phyloP scores from a whole-genome alignment of 768 basidiomycete species.

The Hydnomerulius pinastri region DNA sequence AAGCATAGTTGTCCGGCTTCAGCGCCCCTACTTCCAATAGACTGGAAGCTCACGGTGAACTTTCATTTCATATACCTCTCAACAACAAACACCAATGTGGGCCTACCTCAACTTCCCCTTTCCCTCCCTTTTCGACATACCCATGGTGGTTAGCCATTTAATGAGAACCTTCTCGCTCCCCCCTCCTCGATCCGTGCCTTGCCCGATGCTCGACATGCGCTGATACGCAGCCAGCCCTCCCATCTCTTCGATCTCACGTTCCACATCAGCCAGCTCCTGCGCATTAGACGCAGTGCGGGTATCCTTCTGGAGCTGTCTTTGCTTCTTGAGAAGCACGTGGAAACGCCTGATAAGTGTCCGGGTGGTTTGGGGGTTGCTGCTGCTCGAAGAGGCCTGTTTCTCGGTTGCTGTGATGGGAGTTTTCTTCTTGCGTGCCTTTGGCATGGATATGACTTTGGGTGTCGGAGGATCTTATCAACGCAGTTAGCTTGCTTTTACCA shows the following conservation, averaged over 20 bases:
- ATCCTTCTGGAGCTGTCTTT: conserved; percentile 50
- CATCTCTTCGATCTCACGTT: conserved; percentile 61
- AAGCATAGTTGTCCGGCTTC: conserved; percentile 76
- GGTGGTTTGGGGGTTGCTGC: conserved; percentile 60
- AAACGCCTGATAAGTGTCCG: conserved; percentile 77
- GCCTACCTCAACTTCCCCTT: conserved; percentile 35
- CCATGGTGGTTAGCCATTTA: conserved; percentile 66
- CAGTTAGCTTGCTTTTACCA: background rate
- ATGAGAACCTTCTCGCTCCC: conserved; percentile 85
- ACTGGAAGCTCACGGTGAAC: conserved; percentile 37
- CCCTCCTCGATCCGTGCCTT: conserved; percentile 80
- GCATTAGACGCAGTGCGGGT: conserved; percentile 15
- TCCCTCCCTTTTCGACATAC: conserved; percentile 29
- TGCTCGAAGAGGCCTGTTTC: conserved; percentile 29
- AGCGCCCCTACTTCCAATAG: conserved; percentile 90
- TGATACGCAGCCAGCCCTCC: conserved; percentile 85
- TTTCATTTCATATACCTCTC: background rate
- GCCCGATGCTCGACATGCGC: conserved; percentile 79
- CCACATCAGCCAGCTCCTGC: conserved; percentile 50
- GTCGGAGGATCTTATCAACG: background rate
- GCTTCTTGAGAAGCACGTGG: conserved; percentile 76
- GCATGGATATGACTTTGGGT: conserved; percentile 31
- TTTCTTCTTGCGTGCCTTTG: conserved; percentile 46
- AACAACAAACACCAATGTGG: background rate
- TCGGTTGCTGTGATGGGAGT: conserved; percentile 40